phyloP scores from a whole-genome alignment of 345 rosid species.

The Durio zibethinus region DNA sequence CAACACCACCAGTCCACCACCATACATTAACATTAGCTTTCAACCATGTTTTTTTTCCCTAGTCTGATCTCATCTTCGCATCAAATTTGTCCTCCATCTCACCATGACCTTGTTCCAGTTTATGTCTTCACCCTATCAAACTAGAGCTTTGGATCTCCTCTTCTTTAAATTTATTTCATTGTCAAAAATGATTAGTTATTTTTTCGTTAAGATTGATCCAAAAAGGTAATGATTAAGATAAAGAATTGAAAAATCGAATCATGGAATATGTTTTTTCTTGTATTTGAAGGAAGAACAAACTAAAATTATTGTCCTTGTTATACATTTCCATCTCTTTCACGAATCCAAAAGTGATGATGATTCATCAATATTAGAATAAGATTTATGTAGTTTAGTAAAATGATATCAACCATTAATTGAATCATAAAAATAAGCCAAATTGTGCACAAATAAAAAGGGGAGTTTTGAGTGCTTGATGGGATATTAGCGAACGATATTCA shows the following conservation, averaged over 20 bases:
- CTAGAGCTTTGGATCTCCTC: background rate
- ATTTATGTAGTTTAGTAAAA: background rate
- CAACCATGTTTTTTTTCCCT: background rate
- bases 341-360: background rate
- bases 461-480: conserved; percentile 16
- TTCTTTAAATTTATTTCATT: background rate
- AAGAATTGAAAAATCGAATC: background rate
- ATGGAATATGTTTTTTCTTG: background rate
- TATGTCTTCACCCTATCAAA: background rate
- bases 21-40: background rate
- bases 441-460: background rate
- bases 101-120: background rate
- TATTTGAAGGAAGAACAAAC: background rate
- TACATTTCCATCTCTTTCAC: background rate
- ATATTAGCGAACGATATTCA: conserved; percentile 22
- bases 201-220: background rate
- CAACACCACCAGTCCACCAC: background rate
- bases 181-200: background rate
- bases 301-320: background rate
- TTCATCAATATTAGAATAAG: background rate
- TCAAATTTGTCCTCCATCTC: background rate
- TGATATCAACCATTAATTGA: background rate
- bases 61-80: background rate
- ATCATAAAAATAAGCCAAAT: background rate
- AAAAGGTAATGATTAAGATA: background rate